These are phyloP conservation scores for Dipodascus geniculatus DNA, from an alignment of 805 yeast species.

Conservation along the genomic window DNA sequence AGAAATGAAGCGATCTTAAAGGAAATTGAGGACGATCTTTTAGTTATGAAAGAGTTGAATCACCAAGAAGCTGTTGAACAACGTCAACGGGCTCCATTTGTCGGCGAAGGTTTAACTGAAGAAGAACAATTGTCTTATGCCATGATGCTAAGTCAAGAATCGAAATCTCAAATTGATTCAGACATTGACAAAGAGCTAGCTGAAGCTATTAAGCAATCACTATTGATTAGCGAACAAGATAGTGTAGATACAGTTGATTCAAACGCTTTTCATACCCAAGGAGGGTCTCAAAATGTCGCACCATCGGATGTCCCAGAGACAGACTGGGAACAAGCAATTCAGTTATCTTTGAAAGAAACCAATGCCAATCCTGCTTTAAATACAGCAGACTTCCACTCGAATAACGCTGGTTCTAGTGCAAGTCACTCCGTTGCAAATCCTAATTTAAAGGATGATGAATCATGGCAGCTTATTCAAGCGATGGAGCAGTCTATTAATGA, in stretches of 20 bases:
- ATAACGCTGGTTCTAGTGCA: not conserved
- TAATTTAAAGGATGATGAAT: not conserved
- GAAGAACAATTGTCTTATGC: slow-evolving; percentile 25
- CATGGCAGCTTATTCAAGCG: not conserved
- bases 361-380: not conserved
- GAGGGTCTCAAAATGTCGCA: not conserved
- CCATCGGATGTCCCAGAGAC: slow-evolving; percentile 5
- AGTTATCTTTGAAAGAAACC: slow-evolving; percentile 8
- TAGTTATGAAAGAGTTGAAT: slow-evolving; percentile 16
- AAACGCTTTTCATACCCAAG: not conserved
- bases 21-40: slow-evolving; percentile 15
- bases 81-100: slow-evolving; percentile 9
- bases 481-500: not conserved
- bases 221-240: not conserved
- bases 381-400: not conserved
- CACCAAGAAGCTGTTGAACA: slow-evolving; percentile 14
- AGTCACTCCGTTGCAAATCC: not conserved
- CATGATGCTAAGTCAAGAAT: slow-evolving; percentile 20
- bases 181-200: not conserved
- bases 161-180: not conserved
- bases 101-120: slow-evolving; percentile 16
- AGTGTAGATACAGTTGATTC: not conserved
- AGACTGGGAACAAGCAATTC: slow-evolving; percentile 10
- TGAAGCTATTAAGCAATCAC: not conserved
- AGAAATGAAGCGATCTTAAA: slow-evolving; percentile 5